Conservation (phyloP, 2,329 filamentous ascomycete genomes). For the Golovinomyces cichoracearum region DNA sequence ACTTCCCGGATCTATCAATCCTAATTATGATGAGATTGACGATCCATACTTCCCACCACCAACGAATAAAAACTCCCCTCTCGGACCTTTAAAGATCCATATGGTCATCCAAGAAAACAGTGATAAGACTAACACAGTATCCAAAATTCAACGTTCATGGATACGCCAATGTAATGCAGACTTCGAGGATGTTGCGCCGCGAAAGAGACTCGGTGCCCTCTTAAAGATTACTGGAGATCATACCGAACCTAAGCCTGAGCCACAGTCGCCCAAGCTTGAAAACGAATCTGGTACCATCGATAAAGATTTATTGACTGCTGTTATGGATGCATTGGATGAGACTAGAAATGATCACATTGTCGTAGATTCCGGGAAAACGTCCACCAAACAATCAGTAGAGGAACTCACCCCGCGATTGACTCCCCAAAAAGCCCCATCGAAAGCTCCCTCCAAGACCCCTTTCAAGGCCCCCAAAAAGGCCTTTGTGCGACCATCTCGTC, state of each 20-base stretch:
- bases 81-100: background rate
- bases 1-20: slow-evolving; percentile 8
- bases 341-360: background rate
- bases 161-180: background rate
- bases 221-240: background rate
- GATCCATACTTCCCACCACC: slow-evolving; percentile 4
- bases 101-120: slow-evolving; percentile 1
- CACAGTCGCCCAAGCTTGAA: background rate
- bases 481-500: slow-evolving; percentile 3
- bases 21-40: slow-evolving; percentile 4
- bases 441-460: background rate
- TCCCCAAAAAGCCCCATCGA: background rate
- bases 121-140: background rate
- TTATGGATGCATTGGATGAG: background rate
- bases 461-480: background rate
- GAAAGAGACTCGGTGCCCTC: background rate
- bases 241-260: background rate
- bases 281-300: background rate
- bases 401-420: background rate
- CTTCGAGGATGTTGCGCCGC: background rate
- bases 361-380: background rate
- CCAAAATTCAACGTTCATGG: slow-evolving; percentile 1
- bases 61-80: slow-evolving; percentile 4
- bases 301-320: background rate
- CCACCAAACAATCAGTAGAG: background rate